These are phyloP conservation scores for Isatis lusitanica DNA, from an alignment of 441 rosid genomes.

Conservation along the genomic window DNA sequence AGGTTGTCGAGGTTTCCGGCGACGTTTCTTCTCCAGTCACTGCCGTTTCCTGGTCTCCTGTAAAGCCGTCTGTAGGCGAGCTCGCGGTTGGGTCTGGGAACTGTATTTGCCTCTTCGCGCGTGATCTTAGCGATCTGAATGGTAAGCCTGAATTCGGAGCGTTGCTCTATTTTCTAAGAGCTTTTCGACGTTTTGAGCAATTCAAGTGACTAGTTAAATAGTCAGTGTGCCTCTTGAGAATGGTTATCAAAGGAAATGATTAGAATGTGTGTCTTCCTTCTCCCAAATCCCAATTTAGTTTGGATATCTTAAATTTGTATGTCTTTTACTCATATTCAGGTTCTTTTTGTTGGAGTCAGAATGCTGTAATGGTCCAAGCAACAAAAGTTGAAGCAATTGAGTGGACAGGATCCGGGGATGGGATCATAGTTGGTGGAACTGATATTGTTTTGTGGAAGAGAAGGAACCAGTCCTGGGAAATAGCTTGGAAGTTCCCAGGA, in stretches of 20 bases:
- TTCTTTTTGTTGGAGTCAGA: slow-evolving; percentile 99
- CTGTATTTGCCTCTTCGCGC: slow-evolving; percentile 52
- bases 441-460: slow-evolving; percentile 85
- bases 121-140: slow-evolving; percentile 39
- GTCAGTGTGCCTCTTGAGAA: no score
- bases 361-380: slow-evolving; percentile 71
- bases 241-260: background rate
- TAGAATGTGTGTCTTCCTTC: slow-evolving; percentile 19
- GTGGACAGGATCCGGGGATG: slow-evolving; percentile 95
- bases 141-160: slow-evolving; percentile 35
- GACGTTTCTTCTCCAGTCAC: slow-evolving; percentile 46
- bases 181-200: background rate
- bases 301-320: slow-evolving; percentile 45
- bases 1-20: slow-evolving; percentile 69
- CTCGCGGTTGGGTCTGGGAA: slow-evolving; percentile 77
- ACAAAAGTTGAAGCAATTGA: slow-evolving; percentile 75
- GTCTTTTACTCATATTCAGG: slow-evolving; percentile 82
- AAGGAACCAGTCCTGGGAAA: slow-evolving; percentile 78
- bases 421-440: slow-evolving; percentile 74
- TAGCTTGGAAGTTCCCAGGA: slow-evolving; percentile 75
- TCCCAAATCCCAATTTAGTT: background rate
- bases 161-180: background rate
- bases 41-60: slow-evolving; percentile 85
- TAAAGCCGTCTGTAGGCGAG: slow-evolving; percentile 71
- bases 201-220: background rate